These are phyloP conservation scores for Lactarius sp. DNA, from an alignment of 768 basidiomycete genomes.

Conservation along the genomic window DNA sequence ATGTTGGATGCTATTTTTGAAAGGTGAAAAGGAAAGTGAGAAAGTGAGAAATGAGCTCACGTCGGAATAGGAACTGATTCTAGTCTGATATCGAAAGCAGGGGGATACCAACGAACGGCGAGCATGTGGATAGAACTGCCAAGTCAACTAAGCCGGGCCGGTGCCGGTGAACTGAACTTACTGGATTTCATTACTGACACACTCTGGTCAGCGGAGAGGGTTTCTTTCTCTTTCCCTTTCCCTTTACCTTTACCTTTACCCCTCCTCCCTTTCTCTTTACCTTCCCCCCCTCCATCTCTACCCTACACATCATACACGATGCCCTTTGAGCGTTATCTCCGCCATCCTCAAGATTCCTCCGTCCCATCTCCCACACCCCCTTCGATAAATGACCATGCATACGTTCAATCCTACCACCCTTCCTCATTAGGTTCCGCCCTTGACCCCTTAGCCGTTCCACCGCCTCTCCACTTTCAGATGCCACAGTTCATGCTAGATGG, in stretches of 20 bases:
- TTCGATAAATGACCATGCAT: slow-evolving; percentile 14
- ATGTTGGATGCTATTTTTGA: slow-evolving; percentile 52
- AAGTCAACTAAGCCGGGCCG: slow-evolving; percentile 36
- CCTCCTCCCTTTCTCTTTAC: neutral
- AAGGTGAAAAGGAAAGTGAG: neutral
- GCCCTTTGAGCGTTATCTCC: slow-evolving; percentile 25
- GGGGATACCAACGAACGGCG: slow-evolving; percentile 52
- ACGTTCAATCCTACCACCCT: slow-evolving; percentile 12
- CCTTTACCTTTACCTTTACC: neutral
- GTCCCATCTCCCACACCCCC: slow-evolving; percentile 8
- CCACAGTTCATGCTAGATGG: slow-evolving; percentile 59
- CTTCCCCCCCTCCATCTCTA: neutral
- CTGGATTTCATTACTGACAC: too few relatives aligned
- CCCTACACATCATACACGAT: slow-evolving; percentile 5
- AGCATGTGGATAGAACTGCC: neutral
- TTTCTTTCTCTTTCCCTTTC: too few relatives aligned
- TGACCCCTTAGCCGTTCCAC: neutral
- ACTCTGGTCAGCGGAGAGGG: too few relatives aligned
- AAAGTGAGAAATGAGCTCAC: slow-evolving; percentile 34
- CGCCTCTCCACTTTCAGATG: slow-evolving; percentile 45
- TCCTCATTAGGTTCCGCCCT: slow-evolving; percentile 14
- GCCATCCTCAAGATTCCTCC: slow-evolving; percentile 12
- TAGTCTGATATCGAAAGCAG: slow-evolving; percentile 65
- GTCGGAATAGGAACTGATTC: slow-evolving; percentile 53
- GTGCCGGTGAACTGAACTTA: too few relatives aligned